Base-by-base conservation (phyloP, 495 filamentous ascomycete species). In the Aspergillus saccharolyticus region DNA sequence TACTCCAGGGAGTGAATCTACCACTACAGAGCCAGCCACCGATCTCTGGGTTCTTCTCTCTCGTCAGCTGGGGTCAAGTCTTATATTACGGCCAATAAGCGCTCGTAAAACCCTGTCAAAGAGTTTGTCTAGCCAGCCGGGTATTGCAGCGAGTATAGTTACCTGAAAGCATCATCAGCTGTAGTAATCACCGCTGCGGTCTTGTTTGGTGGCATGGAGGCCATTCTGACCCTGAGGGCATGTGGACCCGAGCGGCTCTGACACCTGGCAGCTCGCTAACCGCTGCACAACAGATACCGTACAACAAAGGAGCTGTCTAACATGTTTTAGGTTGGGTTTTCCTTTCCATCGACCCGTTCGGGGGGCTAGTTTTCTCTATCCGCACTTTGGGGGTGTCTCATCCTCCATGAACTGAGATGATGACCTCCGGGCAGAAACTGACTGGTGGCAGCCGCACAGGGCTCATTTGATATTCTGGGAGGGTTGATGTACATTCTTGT, bases 281-380 rank as follows among this genome's bases (percentile, higher is more conserved):
- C 16, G 21, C 1, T 49, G 10, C 33, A 12, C 33, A 22, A 14
- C 44, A 80, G 77, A 76, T 73, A 15, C 76, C 79, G 0, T 89
- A 90, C 45, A 63, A 76, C 3, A 71, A 77, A 10, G 78, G 77
- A 0, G 62, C 52, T 28, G 44, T 63, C 42, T 44, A 5, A 46
- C 45, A 42, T 2, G 22, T 10, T 39, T 46, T 24, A 80, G 80
- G 79, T 55, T 84, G 80, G 68, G 66, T 83, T 0, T 93, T 93
- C 56, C 70, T 93, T 6, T 73, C 75, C 0, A 83, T 90, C 58
- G 89, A 93, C 63, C 88, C 80, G 64, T 64, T 80, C 0, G 89
- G 89, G 0, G 89, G 88, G 0, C 78, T 91, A n/a, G 57, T 90
- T 91, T 68, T 89, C 86, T 0, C 76, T 90, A 4, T 81, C 90